Evolutionary conservation across 345 rosid genomes (phyloP), one percentile per base, ranked within the genome.

Genomic region (Luvunga scandens): DNA sequence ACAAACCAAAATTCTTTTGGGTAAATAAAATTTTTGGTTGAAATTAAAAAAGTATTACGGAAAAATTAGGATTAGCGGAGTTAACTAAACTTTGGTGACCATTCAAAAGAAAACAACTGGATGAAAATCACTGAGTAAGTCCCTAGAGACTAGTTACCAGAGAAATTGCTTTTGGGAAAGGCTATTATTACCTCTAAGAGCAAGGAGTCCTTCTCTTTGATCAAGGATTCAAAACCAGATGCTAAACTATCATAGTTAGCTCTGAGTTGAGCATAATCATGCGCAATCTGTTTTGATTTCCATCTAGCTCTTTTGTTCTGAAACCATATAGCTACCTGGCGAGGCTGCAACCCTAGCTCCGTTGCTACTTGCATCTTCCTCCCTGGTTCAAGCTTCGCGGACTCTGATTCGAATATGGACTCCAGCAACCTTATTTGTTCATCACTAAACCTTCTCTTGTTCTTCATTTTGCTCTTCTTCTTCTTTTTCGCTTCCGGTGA

Each of bases 271-370:
- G 75, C 84, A 80, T 86, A 93, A 36, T 93, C 91, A 65, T 86
- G 86, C 85, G 90, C 95, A 13, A 93, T 82, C 82, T 85, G 93
- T 81, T 90, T 93, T 7, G 97, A 85, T 77, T 90, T 93, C 94
- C 94, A 90, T 63, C 97, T 89, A 30, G 98, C 97, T 85, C 98
- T 86, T 80, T 84, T 88, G 89, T 94, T 94, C 78, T 94, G 97
- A 78, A 94, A 91, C 97, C 98, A 94, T 77, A 94, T 92, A 71
- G 98, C 94, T 39, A 94, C 91, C 81, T 94, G 98, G 53, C 94
- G 90, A 27, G 98, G 97, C 80, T 92, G 91, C 66, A 94, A 82
- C 78, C 90, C 95, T 6, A 94, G 87, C 78, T 94, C 97, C 71
- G 82, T 78, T 3, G 98, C 97, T 18, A 91, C 36, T 75, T 87